Percentiles rank a stretch among this genome's conserved stretches.
Conservation (phyloP, 108 stramenopile species). For the Nitzschia sp. region DNA sequence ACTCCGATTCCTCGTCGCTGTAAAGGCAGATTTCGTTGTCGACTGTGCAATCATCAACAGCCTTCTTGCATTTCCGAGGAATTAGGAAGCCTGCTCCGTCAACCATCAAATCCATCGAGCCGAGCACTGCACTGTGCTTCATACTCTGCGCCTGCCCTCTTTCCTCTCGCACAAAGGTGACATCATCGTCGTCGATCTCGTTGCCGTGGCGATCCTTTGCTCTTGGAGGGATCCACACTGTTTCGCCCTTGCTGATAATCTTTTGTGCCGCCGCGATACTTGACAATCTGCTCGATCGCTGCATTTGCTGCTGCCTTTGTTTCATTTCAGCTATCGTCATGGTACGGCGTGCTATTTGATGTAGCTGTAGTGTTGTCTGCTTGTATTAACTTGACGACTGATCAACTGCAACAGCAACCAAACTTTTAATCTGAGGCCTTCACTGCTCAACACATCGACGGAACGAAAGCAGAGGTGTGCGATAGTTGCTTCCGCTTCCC, state of each 20-base stretch:
- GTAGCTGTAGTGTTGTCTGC: no score
- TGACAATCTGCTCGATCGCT: neutral
- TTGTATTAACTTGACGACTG: no score
- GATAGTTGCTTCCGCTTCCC: no score
- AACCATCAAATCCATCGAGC: constrained; percentile 13
- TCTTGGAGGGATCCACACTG: constrained; percentile 13
- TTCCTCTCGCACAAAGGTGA: neutral
- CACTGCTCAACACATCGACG: no score
- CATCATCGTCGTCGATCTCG: constrained; percentile 6
- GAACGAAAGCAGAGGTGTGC: no score
- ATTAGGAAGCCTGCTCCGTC: constrained; percentile 9
- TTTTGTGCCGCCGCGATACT: neutral
- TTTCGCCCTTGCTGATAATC: neutral
- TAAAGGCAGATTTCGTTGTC: neutral
- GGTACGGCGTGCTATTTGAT: no score
- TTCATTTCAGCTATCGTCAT: neutral
- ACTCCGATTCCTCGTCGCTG: neutral
- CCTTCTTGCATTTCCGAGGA: constrained; percentile 1
- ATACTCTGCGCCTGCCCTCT: neutral
- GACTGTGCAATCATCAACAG: neutral
- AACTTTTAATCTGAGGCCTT: no score
- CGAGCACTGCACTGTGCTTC: constrained; percentile 1
- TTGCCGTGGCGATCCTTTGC: neutral
- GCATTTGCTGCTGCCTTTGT: neutral
- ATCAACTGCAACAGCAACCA: no score